Evolutionary conservation across 495 filamentous ascomycete genomes (phyloP).

Genomic region (Talaromyces trachyspermus): DNA sequence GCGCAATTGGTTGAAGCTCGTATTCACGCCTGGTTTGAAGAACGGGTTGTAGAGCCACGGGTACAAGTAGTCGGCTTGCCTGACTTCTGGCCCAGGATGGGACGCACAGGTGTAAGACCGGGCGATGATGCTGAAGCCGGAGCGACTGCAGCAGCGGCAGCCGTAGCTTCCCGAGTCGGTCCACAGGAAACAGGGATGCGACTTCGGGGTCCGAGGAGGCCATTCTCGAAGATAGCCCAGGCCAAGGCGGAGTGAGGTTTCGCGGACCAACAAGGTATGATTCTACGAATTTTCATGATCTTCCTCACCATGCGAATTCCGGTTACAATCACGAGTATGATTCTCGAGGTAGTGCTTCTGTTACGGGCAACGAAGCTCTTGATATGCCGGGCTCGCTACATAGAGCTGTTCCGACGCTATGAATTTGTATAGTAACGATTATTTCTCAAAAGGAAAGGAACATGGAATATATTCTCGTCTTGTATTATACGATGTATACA

Average conservation of each 20-base stretch:
- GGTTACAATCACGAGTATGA: no score
- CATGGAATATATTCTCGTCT: not conserved
- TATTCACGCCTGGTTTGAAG: slow-evolving; percentile 94
- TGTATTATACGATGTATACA: no score
- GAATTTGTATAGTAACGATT: slow-evolving; percentile 3
- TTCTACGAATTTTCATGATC: not conserved
- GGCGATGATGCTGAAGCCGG: slow-evolving; percentile 39
- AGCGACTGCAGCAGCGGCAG: slow-evolving; percentile 30
- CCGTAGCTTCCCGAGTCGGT: slow-evolving; percentile 17
- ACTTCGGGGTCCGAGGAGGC: slow-evolving; percentile 1
- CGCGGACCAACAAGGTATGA: not conserved
- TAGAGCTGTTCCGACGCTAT: not conserved
- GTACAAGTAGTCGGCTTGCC: slow-evolving; percentile 94
- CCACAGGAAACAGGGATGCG: slow-evolving; percentile 10
- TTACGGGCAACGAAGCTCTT: not conserved
- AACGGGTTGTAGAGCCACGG: slow-evolving; percentile 86
- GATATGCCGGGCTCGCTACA: not conserved
- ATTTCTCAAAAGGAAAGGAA: not conserved
- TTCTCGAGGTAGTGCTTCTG: no score
- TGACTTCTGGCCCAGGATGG: slow-evolving; percentile 85
- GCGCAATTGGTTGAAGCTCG: slow-evolving; percentile 88
- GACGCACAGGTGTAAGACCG: slow-evolving; percentile 36
- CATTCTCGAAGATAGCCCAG: slow-evolving; percentile 1
- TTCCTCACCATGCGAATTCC: not conserved
- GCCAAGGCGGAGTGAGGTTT: not conserved